A percentile compares a stretch with the other conserved stretches of the same genome.
Conservation (phyloP, 768 basidiomycete species). For the Dioszegia hungarica region DNA sequence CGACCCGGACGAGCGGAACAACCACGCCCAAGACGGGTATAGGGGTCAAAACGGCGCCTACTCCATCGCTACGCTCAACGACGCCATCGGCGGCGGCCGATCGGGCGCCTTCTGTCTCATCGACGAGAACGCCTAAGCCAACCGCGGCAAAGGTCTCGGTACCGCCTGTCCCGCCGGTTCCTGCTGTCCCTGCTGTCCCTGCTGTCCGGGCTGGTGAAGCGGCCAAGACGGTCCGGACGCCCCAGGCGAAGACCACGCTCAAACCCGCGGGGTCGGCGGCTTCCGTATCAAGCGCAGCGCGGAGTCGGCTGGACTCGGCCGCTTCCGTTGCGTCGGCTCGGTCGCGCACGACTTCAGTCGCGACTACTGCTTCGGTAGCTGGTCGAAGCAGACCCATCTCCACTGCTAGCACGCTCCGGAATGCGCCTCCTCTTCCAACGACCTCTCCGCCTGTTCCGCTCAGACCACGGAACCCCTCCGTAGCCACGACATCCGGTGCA, state of each 20-base stretch:
- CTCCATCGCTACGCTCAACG: neutral
- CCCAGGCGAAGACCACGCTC: neutral
- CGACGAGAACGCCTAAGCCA: neutral
- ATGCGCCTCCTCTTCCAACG: neutral
- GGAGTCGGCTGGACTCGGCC: neutral
- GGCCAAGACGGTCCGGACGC: neutral
- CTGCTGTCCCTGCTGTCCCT: neutral
- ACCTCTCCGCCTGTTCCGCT: neutral
- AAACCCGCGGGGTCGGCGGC: neutral
- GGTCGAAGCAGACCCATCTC: neutral
- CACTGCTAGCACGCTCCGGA: slow-evolving; percentile 1
- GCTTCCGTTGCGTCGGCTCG: slow-evolving; percentile 2
- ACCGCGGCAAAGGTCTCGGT: neutral
- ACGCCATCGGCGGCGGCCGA: neutral
- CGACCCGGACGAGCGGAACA: neutral
- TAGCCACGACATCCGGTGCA: neutral
- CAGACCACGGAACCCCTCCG: neutral
- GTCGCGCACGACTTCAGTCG: neutral
- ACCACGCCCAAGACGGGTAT: neutral
- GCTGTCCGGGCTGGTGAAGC: neutral
- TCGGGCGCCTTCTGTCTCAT: neutral
- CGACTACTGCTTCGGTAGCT: neutral
- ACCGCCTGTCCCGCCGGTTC: neutral
- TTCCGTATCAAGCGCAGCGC: neutral
- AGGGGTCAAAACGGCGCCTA: neutral